These are phyloP conservation scores for Euclidium syriacum DNA, from an alignment of 345 rosid genomes.

Conservation along the genomic window DNA sequence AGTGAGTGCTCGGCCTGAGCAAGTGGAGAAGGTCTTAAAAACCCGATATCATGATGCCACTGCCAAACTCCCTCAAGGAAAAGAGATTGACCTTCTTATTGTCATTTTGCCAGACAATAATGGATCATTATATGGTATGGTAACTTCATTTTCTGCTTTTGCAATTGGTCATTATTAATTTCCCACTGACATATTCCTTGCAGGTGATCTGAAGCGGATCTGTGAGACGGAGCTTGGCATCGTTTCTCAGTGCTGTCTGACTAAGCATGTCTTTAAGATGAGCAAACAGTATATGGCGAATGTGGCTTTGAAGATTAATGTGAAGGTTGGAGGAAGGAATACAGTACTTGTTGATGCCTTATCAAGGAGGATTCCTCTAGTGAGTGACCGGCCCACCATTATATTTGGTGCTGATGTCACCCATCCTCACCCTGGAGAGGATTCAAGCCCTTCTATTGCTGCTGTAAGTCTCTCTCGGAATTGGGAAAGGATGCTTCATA, in stretches of 20 bases:
- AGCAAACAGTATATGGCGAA: conserved; percentile 90
- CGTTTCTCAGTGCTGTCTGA: conserved; percentile 95
- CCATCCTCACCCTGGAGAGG: conserved; percentile 99
- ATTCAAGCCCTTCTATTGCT: conserved; percentile 98
- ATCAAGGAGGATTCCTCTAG: conserved; percentile 88
- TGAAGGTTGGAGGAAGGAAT: conserved; percentile 98
- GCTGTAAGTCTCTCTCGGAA: conserved; percentile 50
- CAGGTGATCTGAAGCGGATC: conserved; percentile 95
- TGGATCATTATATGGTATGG: conserved; percentile 90
- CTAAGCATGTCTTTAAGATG: conserved; percentile 82
- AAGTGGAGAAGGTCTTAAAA: conserved; percentile 77
- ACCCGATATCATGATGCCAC: conserved; percentile 83
- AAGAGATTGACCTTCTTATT: conserved; percentile 90
- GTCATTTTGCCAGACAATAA: conserved; percentile 95
- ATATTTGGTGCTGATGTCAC: conserved; percentile 99
- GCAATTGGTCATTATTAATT: background rate
- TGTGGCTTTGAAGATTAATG: conserved; percentile 91
- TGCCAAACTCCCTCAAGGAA: conserved; percentile 54
- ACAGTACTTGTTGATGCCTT: conserved; percentile 95
- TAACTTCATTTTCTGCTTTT: background rate
- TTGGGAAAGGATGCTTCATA: background rate
- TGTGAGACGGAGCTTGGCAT: conserved; percentile 98
- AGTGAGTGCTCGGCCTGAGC: conserved; percentile 75
- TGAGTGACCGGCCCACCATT: conserved; percentile 88
- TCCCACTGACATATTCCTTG: conserved; percentile 10